Base-by-base conservation (phyloP, 768 basidiomycete species). In the Tricholoma sp. region DNA sequence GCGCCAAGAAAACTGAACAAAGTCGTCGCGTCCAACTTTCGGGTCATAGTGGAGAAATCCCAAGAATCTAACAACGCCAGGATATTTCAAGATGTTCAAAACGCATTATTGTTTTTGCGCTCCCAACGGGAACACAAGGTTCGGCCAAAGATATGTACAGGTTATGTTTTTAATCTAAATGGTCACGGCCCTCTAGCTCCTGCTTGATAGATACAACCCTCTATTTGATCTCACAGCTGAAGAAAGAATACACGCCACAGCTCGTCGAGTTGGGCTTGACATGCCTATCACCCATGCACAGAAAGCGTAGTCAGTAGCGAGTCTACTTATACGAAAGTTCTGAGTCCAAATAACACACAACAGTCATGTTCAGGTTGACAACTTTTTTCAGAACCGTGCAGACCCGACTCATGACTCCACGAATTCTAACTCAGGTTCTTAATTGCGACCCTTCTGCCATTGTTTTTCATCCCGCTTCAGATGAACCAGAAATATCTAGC, bases 161-260 rank as follows among this genome's bases (percentile, higher is more conserved):
- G 13, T 6, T 15, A 24, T 48, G 31, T 11, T 41, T 13, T 44
- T 32, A 12, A 48, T 47, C 31, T 12, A 11, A 20, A 52, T 49
- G 17, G 36, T 42, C 41, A 51, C 24, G 34, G 41, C 6, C 45
- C 37, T 41, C 41, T 64, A 97, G 94, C 75, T 74, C 18, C 74
- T 97, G 49, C 70, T 97, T 58, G 89, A 91, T 53, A 78, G 91
- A 53, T 98, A 98, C 74, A 96, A 94, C 68, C 94, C 94, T 0
- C 73, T 89, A 15, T 70, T 86, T 41, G 89, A 94, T 64, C 77
- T 95, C 59, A 88, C 91, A 0, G 73, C 79, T 5, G 84, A 92
- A 61, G 92, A 96, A 67, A 76, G 89, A 61, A 80, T 96, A 58
- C 78, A 85, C 63, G 91, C 91, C 1, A 94, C 94, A 0, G 94